Evolutionary conservation across 352 stramenopile species (phyloP).

Genomic region (Globisporangium perplexum): DNA sequence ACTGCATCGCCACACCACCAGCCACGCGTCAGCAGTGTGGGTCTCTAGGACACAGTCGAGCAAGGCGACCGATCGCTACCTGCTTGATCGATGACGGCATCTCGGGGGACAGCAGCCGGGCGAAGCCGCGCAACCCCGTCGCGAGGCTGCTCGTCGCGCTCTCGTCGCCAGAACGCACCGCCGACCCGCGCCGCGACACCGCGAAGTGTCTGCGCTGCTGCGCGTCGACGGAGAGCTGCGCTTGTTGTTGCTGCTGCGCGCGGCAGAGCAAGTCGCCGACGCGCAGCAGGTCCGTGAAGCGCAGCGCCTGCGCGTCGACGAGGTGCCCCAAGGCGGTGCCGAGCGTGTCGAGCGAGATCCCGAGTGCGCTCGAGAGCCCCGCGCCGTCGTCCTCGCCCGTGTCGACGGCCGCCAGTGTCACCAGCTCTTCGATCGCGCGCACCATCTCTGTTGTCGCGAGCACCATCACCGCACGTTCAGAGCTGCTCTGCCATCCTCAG

Average conservation of each 20-base stretch:
- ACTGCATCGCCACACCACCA: conserved; percentile 7
- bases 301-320: conserved; percentile 25
- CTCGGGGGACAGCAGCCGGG: conserved; percentile 43
- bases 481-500: background rate
- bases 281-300: conserved; percentile 40
- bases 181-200: background rate
- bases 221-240: conserved; percentile 8
- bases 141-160: background rate
- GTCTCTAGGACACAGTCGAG: too few relatives aligned
- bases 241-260: conserved; percentile 15
- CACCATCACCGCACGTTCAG: background rate
- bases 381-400: conserved; percentile 7
- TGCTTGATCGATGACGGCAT: conserved; percentile 46
- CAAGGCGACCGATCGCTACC: conserved; percentile 10
- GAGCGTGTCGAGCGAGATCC: conserved; percentile 29
- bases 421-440: conserved; percentile 20
- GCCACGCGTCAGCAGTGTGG: too few relatives aligned
- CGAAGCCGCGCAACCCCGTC: conserved; percentile 17
- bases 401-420: conserved; percentile 10
- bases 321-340: conserved; percentile 33
- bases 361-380: background rate
- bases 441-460: conserved; percentile 17
- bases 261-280: conserved; percentile 37
- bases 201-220: conserved; percentile 12
- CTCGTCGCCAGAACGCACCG: background rate